phyloP scores from a whole-genome alignment of 1,139 yeast species.

The Pichia sp. region DNA sequence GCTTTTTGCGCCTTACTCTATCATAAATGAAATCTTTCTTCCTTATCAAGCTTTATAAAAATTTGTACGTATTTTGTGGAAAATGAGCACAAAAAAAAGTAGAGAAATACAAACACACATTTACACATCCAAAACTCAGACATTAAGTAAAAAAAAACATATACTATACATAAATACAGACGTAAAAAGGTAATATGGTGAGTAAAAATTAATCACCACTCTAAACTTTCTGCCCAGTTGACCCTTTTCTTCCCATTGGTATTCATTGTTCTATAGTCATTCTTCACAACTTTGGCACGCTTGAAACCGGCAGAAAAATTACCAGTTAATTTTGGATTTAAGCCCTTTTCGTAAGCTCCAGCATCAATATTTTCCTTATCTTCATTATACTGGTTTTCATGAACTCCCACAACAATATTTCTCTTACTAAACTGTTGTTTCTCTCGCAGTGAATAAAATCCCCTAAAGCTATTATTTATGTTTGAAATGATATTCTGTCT shows the following conservation, averaged over 20 bases:
- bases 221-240: conserved; percentile 51
- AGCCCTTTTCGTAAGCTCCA: not conserved
- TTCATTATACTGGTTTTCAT: conserved; percentile 13
- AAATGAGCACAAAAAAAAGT: not conserved
- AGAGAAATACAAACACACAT: not conserved
- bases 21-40: not conserved
- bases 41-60: not conserved
- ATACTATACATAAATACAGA: not conserved
- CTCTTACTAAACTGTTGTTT: conserved; percentile 15
- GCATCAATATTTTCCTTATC: conserved; percentile 12
- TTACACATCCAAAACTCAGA: not conserved
- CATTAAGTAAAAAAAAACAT: not conserved
- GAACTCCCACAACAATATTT: not conserved
- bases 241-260: conserved; percentile 30
- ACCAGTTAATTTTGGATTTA: conserved; percentile 2
- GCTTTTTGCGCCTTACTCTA: not conserved
- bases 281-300: conserved; percentile 5
- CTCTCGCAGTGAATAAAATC: conserved; percentile 17
- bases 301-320: conserved; percentile 10
- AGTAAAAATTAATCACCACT: conserved; percentile 38
- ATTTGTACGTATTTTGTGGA: not conserved
- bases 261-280: not conserved
- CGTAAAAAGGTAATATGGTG: not conserved
- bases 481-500: conserved; percentile 4
- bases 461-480: conserved; percentile 9